Conservation (phyloP, 148 eudicot species). For the Nepenthes mirabilis region DNA sequence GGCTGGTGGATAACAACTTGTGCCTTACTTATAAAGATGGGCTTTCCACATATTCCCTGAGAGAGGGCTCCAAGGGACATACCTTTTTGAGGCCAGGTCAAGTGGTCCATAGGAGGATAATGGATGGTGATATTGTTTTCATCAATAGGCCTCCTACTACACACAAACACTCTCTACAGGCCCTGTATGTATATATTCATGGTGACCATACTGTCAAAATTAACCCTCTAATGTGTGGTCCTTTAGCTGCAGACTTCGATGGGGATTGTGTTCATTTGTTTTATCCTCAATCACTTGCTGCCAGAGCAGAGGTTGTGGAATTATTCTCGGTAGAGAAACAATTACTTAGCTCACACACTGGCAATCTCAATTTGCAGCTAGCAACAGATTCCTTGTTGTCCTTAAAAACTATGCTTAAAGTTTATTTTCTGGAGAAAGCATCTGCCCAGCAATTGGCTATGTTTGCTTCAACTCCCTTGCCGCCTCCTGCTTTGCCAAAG, state of each 20-base stretch:
- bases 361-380: slow-evolving; percentile 81
- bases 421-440: slow-evolving; percentile 36
- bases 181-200: slow-evolving; percentile 64
- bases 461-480: slow-evolving; percentile 38
- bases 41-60: slow-evolving; percentile 50
- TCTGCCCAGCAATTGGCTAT: slow-evolving; percentile 69
- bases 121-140: slow-evolving; percentile 92
- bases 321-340: slow-evolving; percentile 94
- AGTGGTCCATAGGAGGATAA: slow-evolving; percentile 67
- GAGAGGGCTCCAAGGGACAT: slow-evolving; percentile 94
- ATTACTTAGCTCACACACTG: slow-evolving; percentile 80
- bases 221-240: slow-evolving; percentile 89
- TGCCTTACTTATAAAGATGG: slow-evolving; percentile 80
- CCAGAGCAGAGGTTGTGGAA: slow-evolving; percentile 87
- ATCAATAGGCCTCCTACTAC: slow-evolving; percentile 96
- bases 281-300: slow-evolving; percentile 86
- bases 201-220: slow-evolving; percentile 81
- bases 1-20: slow-evolving; percentile 68
- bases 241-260: slow-evolving; percentile 92
- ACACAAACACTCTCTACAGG: slow-evolving; percentile 89
- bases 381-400: slow-evolving; percentile 69
- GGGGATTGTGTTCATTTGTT: slow-evolving; percentile 94
- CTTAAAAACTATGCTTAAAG: slow-evolving; percentile 44
- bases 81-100: slow-evolving; percentile 79
- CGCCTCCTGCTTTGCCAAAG: slow-evolving; percentile 48